Base-by-base conservation (phyloP, 129 eudicot genomes). In the Tagetes patula region DNA sequence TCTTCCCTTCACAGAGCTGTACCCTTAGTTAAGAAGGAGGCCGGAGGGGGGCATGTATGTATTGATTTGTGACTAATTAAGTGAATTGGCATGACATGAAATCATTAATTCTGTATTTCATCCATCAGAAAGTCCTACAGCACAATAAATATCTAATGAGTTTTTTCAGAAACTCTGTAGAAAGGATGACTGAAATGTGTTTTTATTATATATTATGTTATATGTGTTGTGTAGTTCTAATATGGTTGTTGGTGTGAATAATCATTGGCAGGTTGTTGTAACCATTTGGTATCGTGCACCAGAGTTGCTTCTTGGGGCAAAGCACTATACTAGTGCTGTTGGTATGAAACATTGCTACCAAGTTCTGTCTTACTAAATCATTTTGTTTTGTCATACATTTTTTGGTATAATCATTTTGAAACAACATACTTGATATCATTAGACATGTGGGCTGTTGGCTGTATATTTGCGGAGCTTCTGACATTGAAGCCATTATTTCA, bases 401-500 rank as follows among this genome's bases (percentile, higher is more conserved):
- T 38, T 34, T 58, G 58, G 50, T 76, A 49, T 43, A n/a, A 62
- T 63, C 49, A 46, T 31, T 65, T 59, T 64, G 67, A 73, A 63
- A 27, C 12, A 42, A 70, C 6, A 10, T 64, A 50, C 30, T 66
- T 71, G 49, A 79, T 75, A 65, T 71, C 49, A 33, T 82, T 74
- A 88, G 94, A 88, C 85, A 94, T 94, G 99, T 94, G 99, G 99
- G 99, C 99, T 80, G 97, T 94, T 55, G 99, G 99, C 53, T 94
- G 99, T 82, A 94, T 94, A 82, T 94, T 94, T 94, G 97, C 99
- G 39, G 99, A 94, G 82, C 97, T 94, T 79, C 74, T 94, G 73
- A 94, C 99, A 27, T 75, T 94, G 71, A 94, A 94, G 76, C 99
- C 99, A 69, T 82, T 94, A 72, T 94, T 94, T 82, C 99, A 94